Conservation (phyloP, 768 basidiomycete genomes). For the Termitomyces sp. region DNA sequence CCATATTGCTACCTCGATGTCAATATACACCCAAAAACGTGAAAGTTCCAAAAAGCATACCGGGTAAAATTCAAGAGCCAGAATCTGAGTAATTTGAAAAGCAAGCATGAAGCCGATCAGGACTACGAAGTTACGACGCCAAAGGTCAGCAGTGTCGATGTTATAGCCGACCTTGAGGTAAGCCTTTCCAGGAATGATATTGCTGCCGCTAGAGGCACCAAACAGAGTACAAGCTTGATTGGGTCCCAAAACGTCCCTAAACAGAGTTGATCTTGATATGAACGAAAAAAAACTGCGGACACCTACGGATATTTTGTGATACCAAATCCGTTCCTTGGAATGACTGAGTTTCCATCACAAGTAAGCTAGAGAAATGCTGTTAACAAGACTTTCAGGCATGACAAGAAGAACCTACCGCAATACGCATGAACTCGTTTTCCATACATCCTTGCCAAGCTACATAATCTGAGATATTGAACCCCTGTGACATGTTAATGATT, state of each 20-base stretch:
- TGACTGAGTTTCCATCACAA: conserved; percentile 61
- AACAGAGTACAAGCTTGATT: conserved; percentile 79
- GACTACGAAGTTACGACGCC: conserved; percentile 68
- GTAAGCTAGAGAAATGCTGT: conserved; percentile 32
- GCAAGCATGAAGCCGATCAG: conserved; percentile 63
- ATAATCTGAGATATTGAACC: neutral
- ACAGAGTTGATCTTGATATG: too few species aligned
- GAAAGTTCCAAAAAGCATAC: conserved; percentile 28
- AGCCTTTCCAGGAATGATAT: conserved; percentile 46
- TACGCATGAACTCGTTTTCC: conserved; percentile 83
- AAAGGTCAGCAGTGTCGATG: conserved; percentile 46
- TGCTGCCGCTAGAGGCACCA: conserved; percentile 56
- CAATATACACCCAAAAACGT: neutral
- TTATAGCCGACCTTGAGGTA: conserved; percentile 61
- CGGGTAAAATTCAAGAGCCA: conserved; percentile 62
- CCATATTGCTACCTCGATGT: conserved; percentile 40
- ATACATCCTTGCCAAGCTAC: conserved; percentile 70
- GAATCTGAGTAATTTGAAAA: conserved; percentile 65
- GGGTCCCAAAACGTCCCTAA: conserved; percentile 44
- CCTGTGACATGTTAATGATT: neutral
- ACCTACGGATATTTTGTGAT: conserved; percentile 59
- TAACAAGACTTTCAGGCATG: neutral
- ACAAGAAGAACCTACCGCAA: conserved; percentile 35
- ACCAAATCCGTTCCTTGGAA: conserved; percentile 59
- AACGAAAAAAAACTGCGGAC: conserved; percentile 2